Percentiles rank a stretch among this genome's conserved stretches.
Evolutionary conservation across 768 basidiomycete species (phyloP).

Genomic region (Suillus cothurnatus): DNA sequence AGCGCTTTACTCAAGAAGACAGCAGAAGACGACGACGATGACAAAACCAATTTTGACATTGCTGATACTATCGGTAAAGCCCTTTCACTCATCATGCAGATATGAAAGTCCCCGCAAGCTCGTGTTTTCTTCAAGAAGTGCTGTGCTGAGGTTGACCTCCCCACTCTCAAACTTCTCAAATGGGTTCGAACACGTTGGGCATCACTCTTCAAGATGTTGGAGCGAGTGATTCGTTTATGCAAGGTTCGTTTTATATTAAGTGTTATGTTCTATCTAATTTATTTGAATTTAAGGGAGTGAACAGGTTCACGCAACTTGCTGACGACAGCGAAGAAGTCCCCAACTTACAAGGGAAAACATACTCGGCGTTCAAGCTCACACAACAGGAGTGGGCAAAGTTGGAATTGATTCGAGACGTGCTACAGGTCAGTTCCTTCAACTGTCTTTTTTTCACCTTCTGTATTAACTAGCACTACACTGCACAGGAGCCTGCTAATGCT

Average conservation of each 20-base stretch:
- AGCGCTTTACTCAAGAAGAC: slow-evolving; percentile 8
- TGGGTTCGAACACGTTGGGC: slow-evolving; percentile 34
- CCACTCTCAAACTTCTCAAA: slow-evolving; percentile 26
- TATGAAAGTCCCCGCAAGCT: slow-evolving; percentile 29
- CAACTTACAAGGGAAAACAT: slow-evolving; percentile 28
- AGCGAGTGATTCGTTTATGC: slow-evolving; percentile 13
- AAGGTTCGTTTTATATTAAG: not conserved
- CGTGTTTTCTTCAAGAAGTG: slow-evolving; percentile 24
- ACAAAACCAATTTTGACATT: slow-evolving; percentile 11
- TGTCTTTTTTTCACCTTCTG: slow-evolving; percentile 14
- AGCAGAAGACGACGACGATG: not conserved
- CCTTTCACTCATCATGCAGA: slow-evolving; percentile 16
- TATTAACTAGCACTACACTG: slow-evolving; percentile 3
- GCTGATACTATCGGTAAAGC: slow-evolving; percentile 12
- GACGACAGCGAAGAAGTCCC: slow-evolving; percentile 26
- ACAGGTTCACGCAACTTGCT: slow-evolving; percentile 23
- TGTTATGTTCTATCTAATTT: not conserved
- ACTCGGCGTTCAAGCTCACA: slow-evolving; percentile 23
- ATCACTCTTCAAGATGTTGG: slow-evolving; percentile 21
- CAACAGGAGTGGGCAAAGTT: slow-evolving; percentile 28
- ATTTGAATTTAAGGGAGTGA: not conserved
- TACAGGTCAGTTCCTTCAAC: slow-evolving; percentile 20
- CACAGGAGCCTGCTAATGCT: slow-evolving; percentile 19
- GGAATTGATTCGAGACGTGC: slow-evolving; percentile 28
- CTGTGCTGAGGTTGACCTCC: slow-evolving; percentile 7